A percentile compares a stretch with the other conserved stretches of the same genome.
These are phyloP conservation scores for Wallacemonas rigidus DNA, from an alignment of 208 protist species.

Conservation along the genomic window DNA sequence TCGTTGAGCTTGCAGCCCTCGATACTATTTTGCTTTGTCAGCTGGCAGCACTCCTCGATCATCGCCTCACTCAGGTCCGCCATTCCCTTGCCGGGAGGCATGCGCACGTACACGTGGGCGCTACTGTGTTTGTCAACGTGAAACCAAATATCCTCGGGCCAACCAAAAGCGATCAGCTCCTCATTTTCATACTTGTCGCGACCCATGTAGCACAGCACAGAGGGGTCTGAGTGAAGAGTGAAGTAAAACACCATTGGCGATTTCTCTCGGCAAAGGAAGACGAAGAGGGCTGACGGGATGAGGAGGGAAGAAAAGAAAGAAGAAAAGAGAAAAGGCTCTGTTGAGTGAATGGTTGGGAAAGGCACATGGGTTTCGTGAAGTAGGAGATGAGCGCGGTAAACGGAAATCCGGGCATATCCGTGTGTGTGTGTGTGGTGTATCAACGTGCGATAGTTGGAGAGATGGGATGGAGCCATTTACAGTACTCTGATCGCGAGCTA, in stretches of 20 bases:
- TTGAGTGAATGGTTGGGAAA: too few relatives aligned
- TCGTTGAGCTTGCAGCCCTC: slow-evolving; percentile 94
- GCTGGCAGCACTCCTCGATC: slow-evolving; percentile 96
- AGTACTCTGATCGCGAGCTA: too few relatives aligned
- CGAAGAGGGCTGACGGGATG: not conserved
- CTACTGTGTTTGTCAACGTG: slow-evolving; percentile 97
- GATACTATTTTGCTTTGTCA: slow-evolving; percentile 98
- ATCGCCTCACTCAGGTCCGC: slow-evolving; percentile 92
- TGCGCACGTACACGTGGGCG: slow-evolving; percentile 98
- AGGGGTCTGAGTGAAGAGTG: slow-evolving; percentile 84
- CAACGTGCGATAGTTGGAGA: too few relatives aligned
- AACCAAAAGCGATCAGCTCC: slow-evolving; percentile 96
- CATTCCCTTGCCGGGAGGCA: slow-evolving; percentile 89
- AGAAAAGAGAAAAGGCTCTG: slow-evolving; percentile 1
- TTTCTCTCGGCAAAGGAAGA: not conserved
- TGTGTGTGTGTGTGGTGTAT: too few relatives aligned
- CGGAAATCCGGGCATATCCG: too few relatives aligned
- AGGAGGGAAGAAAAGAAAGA: not conserved
- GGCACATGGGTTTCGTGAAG: too few relatives aligned
- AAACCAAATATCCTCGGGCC: slow-evolving; percentile 98
- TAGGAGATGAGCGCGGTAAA: too few relatives aligned
- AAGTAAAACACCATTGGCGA: slow-evolving; percentile 93
- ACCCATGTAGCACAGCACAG: slow-evolving; percentile 97
- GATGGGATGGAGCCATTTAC: too few relatives aligned
- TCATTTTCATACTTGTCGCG: slow-evolving; percentile 99